A percentile compares a stretch with the other conserved stretches of the same genome.
Evolutionary conservation across 1,139 yeast species (phyloP).

Genomic region (Scheffersomyces segobiensis): DNA sequence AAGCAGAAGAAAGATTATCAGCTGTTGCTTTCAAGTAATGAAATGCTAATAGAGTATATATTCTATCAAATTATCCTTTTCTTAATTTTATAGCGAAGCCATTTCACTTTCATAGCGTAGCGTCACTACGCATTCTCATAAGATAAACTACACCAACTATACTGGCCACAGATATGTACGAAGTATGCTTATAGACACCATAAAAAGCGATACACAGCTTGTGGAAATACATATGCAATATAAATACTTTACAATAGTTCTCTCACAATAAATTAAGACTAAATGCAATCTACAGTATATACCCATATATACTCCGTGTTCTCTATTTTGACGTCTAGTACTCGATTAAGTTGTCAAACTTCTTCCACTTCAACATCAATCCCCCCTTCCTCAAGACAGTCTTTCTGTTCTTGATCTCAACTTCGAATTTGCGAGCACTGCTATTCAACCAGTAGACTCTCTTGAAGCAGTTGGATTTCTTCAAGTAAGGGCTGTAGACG

Average conservation of each 20-base stretch:
- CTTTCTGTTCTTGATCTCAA: constrained; percentile 3
- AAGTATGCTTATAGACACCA: too few relatives aligned
- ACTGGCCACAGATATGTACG: too few relatives aligned
- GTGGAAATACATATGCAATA: too few relatives aligned
- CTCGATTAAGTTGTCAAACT: constrained; percentile 9
- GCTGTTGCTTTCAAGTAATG: too few relatives aligned
- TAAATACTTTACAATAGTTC: neutral
- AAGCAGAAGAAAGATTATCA: too few relatives aligned
- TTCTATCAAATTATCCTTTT: too few relatives aligned
- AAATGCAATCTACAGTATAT: neutral
- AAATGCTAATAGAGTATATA: too few relatives aligned
- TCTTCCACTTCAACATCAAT: constrained; percentile 9
- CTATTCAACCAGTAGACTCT: constrained; percentile 35
- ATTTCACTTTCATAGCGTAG: too few relatives aligned
- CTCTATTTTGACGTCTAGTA: neutral
- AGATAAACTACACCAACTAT: too few relatives aligned
- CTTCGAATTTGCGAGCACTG: constrained; percentile 5
- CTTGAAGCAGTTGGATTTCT: constrained; percentile 23
- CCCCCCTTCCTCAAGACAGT: constrained; percentile 3
- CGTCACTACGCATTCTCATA: too few relatives aligned
- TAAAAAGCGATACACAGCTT: too few relatives aligned
- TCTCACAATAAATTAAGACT: neutral
- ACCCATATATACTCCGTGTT: neutral
- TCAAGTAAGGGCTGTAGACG: constrained; percentile 27
- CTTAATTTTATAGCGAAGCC: too few relatives aligned